Base-by-base conservation (phyloP, 345 rosid species). In the Linum trigynum region DNA sequence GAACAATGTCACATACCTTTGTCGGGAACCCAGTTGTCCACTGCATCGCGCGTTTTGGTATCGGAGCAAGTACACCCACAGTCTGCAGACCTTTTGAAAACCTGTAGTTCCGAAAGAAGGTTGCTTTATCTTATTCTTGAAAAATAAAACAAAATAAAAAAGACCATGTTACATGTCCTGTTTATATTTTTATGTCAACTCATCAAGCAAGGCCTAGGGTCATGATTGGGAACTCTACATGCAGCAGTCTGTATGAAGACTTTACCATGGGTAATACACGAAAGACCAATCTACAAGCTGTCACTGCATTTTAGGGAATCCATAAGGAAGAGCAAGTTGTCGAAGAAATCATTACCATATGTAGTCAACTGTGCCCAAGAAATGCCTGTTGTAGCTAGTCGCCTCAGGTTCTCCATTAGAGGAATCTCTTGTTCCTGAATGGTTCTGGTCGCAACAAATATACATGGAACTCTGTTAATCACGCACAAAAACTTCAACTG, bases 11-110 rank as follows among this genome's bases (percentile, higher is more conserved):
- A 38, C 45, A 38, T 82, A 88, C 97, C 85, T 85, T 90, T 56
- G 99, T 94, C 14, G 97, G 99, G 85, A 83, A 94, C 67, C 99
- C 99, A 8, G 76, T 76, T 37, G 90, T 88, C 92, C 88, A 85
- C 74, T 80, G 86, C 99, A 90, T 85, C 55, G 85, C 96, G 69
- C 77, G 75, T 73, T 90, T 90, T n/a, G 92, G 83, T 60, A 92
- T 80, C 56, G 99, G 96, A 76, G 97, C 92, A 75, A 92, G 98
- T 69, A 84, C 96, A 71, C 82, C 83, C 59, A 76, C 83, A 7
- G 97, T 86, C 76, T 90, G 85, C 11, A 94, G 92, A 58, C 92
- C 96, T 81, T 90, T 79, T 3, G 99, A 90, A 72, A 65, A 83
- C 97, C 99, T 94, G 80, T 42, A 71, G 36, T 42, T 65, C 57